Evolutionary conservation across 2,329 filamentous ascomycete species (phyloP), one percentile per base, ranked within the genome.

Genomic region (Nemania sp.): DNA sequence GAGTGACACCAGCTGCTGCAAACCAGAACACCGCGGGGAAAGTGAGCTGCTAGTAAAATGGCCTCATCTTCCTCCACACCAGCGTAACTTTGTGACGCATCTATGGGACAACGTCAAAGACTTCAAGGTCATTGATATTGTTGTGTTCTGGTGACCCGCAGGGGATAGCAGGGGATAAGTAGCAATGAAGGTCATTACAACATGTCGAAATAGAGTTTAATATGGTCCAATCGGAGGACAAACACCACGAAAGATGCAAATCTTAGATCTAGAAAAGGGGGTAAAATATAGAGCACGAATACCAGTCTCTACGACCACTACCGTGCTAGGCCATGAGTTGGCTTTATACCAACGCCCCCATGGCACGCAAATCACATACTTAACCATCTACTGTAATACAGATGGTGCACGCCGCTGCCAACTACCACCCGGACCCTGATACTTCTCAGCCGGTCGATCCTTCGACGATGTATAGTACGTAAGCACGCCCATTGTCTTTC

Each of bases 251-350:
- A 37, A 40, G 53, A 34, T 39, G 46, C 42, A 20, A 32, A 39
- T 51, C 32, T 46, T 21, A 32, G 21, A 18, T 18, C 47, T 39
- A 32, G 17, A 45, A 40, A 57, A 20, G 20, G 43, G 32, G 25
- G 32, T 37, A 42, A 49, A 47, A 52, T 20, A 51, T 58, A 59
- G 51, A 62, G 37, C 43, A 55, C 55, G 21, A 49, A 21, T 37
- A 54, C 42, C 47, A 43, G 21, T 17, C 15, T n/a, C 29, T 32
- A 40, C 37, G 18, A 48, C 34, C 25, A 32, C n/a, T 20, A 20
- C 39, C 7, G 25, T 29, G 35, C 29, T 46, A 7, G 7, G 25
- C 25, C n/a, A 59, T 12, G 17, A 20, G 13, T 45, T 25, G n/a
- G 35, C 32, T 49, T 7, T 35, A 59, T 42, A 21, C 25, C 45